Evolutionary conservation across 2,329 filamentous ascomycete genomes (phyloP).

Genomic region (Ophiosphaerella korrae): DNA sequence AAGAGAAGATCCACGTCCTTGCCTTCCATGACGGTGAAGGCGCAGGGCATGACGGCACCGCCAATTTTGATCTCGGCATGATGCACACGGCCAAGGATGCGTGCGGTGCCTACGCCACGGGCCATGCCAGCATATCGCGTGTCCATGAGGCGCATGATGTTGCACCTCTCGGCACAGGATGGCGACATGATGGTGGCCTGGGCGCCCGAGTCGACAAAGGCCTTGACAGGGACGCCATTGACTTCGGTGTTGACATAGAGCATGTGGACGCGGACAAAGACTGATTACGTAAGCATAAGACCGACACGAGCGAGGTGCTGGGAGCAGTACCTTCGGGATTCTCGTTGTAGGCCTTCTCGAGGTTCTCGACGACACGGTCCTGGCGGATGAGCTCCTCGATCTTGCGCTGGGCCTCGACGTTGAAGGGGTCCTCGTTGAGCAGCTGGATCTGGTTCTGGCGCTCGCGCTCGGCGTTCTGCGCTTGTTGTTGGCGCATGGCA

Average conservation of each 20-base stretch:
- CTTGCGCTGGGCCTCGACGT: slow-evolving; percentile 84
- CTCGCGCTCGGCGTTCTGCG: slow-evolving; percentile 74
- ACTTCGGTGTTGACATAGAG: slow-evolving; percentile 96
- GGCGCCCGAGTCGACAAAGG: slow-evolving; percentile 94
- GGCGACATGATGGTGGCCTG: slow-evolving; percentile 99
- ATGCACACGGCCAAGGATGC: slow-evolving; percentile 93
- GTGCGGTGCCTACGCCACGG: slow-evolving; percentile 90
- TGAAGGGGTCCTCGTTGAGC: slow-evolving; percentile 93
- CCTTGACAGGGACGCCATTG: slow-evolving; percentile 90
- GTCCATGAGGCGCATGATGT: slow-evolving; percentile 96
- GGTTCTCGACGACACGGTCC: slow-evolving; percentile 90
- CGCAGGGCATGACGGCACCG: slow-evolving; percentile 83
- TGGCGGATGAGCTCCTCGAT: slow-evolving; percentile 98
- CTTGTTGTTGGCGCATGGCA: slow-evolving; percentile 68
- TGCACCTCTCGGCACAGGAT: slow-evolving; percentile 84
- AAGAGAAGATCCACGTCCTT: slow-evolving; percentile 93
- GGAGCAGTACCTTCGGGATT: slow-evolving; percentile 84
- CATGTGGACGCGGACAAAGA: slow-evolving; percentile 94
- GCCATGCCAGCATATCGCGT: slow-evolving; percentile 90
- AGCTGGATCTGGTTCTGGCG: slow-evolving; percentile 82
- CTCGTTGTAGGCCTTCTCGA: slow-evolving; percentile 96
- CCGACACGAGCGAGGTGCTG: neutral
- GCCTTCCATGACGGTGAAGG: slow-evolving; percentile 99
- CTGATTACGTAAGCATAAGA: slow-evolving; percentile 53
- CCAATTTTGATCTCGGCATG: slow-evolving; percentile 95